A percentile compares a stretch with the other conserved stretches of the same genome.
Evolutionary conservation across 345 rosid genomes (phyloP).

Genomic region (Populus alba): DNA sequence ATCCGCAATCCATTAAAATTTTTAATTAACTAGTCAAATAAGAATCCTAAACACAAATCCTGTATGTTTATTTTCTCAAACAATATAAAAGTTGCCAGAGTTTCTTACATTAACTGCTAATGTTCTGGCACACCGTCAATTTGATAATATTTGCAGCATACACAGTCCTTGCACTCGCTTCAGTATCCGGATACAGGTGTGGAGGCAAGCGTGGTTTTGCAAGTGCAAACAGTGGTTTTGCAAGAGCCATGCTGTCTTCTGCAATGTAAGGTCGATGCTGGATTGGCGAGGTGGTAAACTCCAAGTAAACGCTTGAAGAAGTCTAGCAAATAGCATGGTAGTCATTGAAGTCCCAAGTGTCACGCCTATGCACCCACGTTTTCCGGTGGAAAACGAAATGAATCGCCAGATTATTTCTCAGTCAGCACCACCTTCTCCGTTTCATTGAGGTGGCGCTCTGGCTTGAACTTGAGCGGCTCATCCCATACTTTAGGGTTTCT

Average conservation of each 20-base stretch:
- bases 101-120: no score
- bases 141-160: no score
- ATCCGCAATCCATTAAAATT: no score
- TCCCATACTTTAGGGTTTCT: constrained; percentile 51
- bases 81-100: no score
- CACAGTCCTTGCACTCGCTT: no score
- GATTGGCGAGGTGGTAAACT: constrained; percentile 7
- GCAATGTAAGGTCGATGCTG: neutral
- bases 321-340: constrained; percentile 13
- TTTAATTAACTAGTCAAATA: no score
- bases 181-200: neutral
- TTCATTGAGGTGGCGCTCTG: no score
- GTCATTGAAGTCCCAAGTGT: constrained; percentile 22
- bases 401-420: constrained; percentile 34
- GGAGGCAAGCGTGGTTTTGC: constrained; percentile 10
- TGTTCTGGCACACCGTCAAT: no score
- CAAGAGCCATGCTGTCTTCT: neutral
- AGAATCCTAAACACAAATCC: no score
- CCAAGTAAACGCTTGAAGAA: constrained; percentile 23
- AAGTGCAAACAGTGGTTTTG: neutral
- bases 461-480: no score
- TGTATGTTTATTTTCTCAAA: no score
- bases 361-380: constrained; percentile 37
- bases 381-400: constrained; percentile 45
- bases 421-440: constrained; percentile 22